Base-by-base conservation (phyloP, 1,284 basidiomycete genomes). In the Neonothopanus nambi region DNA sequence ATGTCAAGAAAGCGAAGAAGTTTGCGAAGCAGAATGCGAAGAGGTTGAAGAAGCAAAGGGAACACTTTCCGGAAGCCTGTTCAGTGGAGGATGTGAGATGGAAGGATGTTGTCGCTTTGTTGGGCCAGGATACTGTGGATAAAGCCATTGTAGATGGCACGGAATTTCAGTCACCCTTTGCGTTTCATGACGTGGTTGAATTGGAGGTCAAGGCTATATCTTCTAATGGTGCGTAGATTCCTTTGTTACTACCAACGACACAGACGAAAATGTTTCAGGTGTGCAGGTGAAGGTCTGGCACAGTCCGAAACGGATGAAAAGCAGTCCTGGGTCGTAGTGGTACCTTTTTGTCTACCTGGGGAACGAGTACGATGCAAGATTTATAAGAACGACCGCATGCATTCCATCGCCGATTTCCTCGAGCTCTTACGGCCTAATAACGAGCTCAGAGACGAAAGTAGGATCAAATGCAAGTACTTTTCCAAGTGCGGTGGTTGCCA, bases 381-480 rank as follows among this genome's bases (percentile, higher is more conserved):
- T 0, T 89, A 87, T 64, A 81, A 85, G 42, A 76, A 81, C 54
- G 75, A 77, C 5, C 77, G 84, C 35, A 73, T 91, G 57, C 81
- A 90, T 66, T 93, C 91, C 12, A 76, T 82, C 57, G 92, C 86
- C 1, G 91, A 94, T 64, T 74, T 95, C 1, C 55, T 95, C 8
- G 77, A 85, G 54, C 78, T 95, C 26, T 57, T 91, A 35, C 74
- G 75, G n/a, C 81, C 86, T 9, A 90, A 89, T 64, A 61, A 72
- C 0, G 78, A 80, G 42, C 70, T 89, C 59, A 75, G 93, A 52
- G 87, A 94, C 58, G 75, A 84, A 59, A 75, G 64, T 35, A 73
- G 80, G 33, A 78, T 91, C 0, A 76, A 79, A 54, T 98, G 95
- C 74, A 82, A 85, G 62, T 95, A 98, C 67, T 98, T 96, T 73